Conservation (phyloP, 208 protist genomes). For the Acanthamoeba royreba region DNA sequence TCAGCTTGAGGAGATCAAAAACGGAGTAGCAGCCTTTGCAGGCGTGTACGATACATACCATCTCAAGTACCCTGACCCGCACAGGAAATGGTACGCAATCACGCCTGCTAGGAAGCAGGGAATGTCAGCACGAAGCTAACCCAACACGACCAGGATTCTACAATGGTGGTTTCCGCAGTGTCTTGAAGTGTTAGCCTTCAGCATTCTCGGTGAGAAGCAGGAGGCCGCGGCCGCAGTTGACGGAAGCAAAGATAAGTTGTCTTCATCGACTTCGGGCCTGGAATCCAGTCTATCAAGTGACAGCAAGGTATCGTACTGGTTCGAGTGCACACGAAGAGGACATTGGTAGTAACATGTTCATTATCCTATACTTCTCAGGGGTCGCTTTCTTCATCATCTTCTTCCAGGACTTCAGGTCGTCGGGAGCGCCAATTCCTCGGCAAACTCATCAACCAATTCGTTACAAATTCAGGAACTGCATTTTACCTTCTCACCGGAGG, state of each 20-base stretch:
- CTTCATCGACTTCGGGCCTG: neutral
- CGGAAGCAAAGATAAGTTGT: neutral
- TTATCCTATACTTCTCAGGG: no score
- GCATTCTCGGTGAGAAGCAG: neutral
- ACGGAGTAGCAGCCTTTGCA: neutral
- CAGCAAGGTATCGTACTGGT: neutral
- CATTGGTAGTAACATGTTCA: neutral
- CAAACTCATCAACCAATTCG: conserved; percentile 19
- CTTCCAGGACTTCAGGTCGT: neutral
- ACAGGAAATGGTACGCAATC: neutral
- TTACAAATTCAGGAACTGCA: neutral
- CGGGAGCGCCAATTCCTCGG: neutral
- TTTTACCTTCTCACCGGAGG: neutral
- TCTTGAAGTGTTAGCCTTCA: neutral
- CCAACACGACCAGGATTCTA: no score
- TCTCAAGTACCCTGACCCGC: neutral
- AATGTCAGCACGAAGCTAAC: no score
- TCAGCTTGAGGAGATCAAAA: conserved; percentile 7
- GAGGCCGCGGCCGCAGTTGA: neutral
- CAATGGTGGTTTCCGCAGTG: conserved; percentile 31
- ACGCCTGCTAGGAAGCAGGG: no score
- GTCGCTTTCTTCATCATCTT: neutral
- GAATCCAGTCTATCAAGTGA: neutral
- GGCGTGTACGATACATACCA: conserved; percentile 21
- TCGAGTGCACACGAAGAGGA: neutral